phyloP scores from a whole-genome alignment of 2,329 filamentous ascomycete genomes.

The Pseudonectria foliicola region DNA sequence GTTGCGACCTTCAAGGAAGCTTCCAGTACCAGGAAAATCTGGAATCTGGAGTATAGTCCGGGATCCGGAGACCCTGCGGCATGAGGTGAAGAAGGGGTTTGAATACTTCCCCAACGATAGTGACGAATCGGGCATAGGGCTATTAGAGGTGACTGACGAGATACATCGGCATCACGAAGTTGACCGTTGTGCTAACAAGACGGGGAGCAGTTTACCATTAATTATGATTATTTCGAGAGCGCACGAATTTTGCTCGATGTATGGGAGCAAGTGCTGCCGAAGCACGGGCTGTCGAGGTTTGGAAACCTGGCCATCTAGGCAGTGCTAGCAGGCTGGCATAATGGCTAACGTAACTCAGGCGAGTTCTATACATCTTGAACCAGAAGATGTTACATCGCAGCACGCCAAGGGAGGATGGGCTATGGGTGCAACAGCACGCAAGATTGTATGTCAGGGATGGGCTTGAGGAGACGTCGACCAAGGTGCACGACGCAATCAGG shows the following conservation, averaged over 20 bases:
- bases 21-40: accelerated
- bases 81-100: accelerated
- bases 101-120: constrained; percentile 5
- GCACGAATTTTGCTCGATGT: not conserved
- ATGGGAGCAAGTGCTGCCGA: constrained; percentile 9
- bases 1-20: not conserved
- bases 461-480: not conserved
- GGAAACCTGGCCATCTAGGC: not conserved
- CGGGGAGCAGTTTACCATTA: accelerated
- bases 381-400: too few relatives aligned
- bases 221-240: accelerated
- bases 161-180: accelerated
- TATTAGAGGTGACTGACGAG: not conserved
- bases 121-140: accelerated
- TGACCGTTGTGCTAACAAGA: accelerated
- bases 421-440: too few relatives aligned
- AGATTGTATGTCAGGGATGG: too few relatives aligned
- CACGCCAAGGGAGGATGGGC: too few relatives aligned
- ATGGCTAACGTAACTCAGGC: accelerated
- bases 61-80: accelerated
- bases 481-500: accelerated
- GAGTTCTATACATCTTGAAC: not conserved
- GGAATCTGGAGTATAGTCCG: accelerated
- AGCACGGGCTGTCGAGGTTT: constrained; percentile 7
- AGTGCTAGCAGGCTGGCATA: not conserved